Base-by-base conservation (phyloP, 148 eudicot species). In the Salicornia ramosissima region DNA sequence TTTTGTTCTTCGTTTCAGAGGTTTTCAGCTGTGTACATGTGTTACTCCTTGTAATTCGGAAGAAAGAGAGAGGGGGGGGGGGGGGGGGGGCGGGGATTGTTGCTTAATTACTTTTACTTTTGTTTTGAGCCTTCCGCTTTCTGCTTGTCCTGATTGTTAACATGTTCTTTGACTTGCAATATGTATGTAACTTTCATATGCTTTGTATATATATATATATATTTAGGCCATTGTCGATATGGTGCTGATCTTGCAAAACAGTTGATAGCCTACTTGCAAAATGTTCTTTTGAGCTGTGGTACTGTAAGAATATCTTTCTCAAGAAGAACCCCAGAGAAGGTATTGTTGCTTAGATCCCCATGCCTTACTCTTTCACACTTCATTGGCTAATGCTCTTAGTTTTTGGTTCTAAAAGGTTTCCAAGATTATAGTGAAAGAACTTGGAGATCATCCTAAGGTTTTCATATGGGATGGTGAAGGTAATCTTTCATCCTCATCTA, bases 381-480 rank as follows among this genome's bases (percentile, higher is more conserved):
- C 8, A 64, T 45, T 31, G 54, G 26, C 22, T 43, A 39, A 29
- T 52, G 25, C 21, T 75, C 19, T 34, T 58, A 31, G 18, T 39
- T 49, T 29, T 40, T 45, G 15, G 46, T 65, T 39, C 60, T 18
- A 61, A 78, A 63, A 94, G 99, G 80, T 90, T 65, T 82, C 85
- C 57, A 90, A 80, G 67, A 57, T 83, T 21, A 77, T 94, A 73
- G 43, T 68, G 79, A 90, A 86, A 77, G 97, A 90, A 81, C 83
- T 94, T 68, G 91, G 84, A 70, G 83, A 76, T 78, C 85, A 88
- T 84, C 92, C 97, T 21, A 90, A 91, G 79, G 77, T 94, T 61
- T 81, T 69, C 80, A 87, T 94, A 58, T 94, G 99, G 99, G 80
- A 87, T 68, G 97, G 99, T 68, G 87, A 90, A 94, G 99, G 99